Base-by-base conservation (phyloP, 768 basidiomycete genomes). In the Hypsizygus marmoreus region DNA sequence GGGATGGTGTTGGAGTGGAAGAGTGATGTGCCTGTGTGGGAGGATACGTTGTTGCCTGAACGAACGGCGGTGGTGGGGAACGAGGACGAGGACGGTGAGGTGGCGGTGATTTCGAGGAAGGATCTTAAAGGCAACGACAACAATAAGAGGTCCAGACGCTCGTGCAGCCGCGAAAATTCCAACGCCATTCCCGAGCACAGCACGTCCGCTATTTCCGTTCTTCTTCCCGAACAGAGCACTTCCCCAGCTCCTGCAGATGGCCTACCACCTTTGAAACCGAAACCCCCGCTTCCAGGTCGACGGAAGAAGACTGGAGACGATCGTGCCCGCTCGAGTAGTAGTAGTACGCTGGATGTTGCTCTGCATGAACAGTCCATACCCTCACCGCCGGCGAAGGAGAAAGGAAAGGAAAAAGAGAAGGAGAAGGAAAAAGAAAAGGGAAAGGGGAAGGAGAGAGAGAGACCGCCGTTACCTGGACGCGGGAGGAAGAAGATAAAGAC, bases 1-100 rank as follows among this genome's bases (percentile, higher is more conserved):
- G 66, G 66, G 2, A 58, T 70, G 33, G 65, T 66, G 0, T 66
- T 70, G 17, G 68, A 70, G 54, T 70, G 68, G 68, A 51, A 40
- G 37, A 67, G 63, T 32, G 8, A 53, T 8, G 49, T 60, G 1
- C 65, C 67, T 1, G 64, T 70, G 4, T 70, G 68, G 68, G 63
- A 61, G 2, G 68, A 70, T 40, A 53, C 58, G 2, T 34, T 59
- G 13, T 40, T 49, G 3, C 58, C 58, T 9, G 53, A 56, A 32
- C 46, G 24, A 52, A 37, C 1, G 22, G 38, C n/a, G 23, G 5
- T 24, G 0, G 22, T 11, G 26, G 16, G 10, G 37, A n/a, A n/a
- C n/a, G n/a, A n/a, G n/a, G n/a, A n/a, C n/a, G n/a, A n/a, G n/a
- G n/a, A n/a, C n/a, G n/a, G n/a, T n/a, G n/a, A n/a, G n/a, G n/a